Base-by-base conservation (phyloP, 257 asterid species). In the Primulina huaijiensis region DNA sequence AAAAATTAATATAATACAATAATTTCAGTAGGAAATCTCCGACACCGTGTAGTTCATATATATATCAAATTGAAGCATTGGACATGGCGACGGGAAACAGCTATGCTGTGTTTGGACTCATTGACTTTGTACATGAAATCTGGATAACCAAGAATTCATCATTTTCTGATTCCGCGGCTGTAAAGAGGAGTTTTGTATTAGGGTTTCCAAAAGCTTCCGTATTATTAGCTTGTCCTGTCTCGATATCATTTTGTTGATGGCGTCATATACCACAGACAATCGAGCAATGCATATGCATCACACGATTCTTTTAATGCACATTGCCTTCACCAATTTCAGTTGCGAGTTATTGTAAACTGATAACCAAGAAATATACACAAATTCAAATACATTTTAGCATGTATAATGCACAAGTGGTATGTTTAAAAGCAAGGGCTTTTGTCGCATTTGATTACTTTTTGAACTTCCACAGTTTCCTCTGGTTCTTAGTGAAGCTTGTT, bases 81-180 rank as follows among this genome's bases (percentile, higher is more conserved):
- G 10, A 69, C 81, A 20, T 78, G 37, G 23, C 85, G 85, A 57
- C 12, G 67, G 25, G 2, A 43, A 37, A 78, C 81, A 1, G 85
- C 85, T 27, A 81, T 78, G 81, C 71, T 81, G 4, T 78, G 79
- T 25, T 46, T 75, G 2, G 46, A 10, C 0, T 8, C 16, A 20
- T 81, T 75, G 2, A 72, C 61, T 75, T 73, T 73, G 12, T 78
- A 78, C 4, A 81, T 17, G 53, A 81, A 62, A 62, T 78, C 72
- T 1, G 76, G 83, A 63, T 81, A 58, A 7, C 75, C 72, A 81
- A n/a, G 23, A 81, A 75, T 4, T 63, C 83, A 6, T 72, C 77
- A 16, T 81, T 81, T 23, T 72, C 85, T 6, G 60, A 14, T 30
- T 68, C 70, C 6, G 79, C 79, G 0, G 85, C 83, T 2, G 19